A percentile compares a stretch with the other conserved stretches of the same genome.
phyloP scores from a whole-genome alignment of 768 basidiomycete genomes.

The Boletus speciosus region DNA sequence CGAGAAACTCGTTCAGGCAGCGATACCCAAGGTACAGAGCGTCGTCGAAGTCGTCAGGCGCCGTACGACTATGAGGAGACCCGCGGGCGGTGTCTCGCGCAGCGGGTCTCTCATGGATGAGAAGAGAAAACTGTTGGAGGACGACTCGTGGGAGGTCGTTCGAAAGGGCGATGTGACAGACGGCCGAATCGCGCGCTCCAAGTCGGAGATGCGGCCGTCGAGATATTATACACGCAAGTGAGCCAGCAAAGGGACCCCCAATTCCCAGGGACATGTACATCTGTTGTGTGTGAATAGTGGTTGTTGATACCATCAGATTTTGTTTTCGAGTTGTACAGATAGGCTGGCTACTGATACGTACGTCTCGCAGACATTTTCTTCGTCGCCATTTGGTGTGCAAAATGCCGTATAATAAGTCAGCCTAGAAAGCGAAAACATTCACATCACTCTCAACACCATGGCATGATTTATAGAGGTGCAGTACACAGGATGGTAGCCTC shows the following conservation, averaged over 20 bases:
- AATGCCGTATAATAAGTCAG: background rate
- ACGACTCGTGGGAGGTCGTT: constrained; percentile 17
- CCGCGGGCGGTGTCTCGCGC: constrained; percentile 8
- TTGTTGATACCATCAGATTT: background rate
- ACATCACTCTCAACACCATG: background rate
- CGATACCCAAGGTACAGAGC: constrained; percentile 40
- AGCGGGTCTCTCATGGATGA: constrained; percentile 15
- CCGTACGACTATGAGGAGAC: constrained; percentile 12
- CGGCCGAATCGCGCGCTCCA: constrained; percentile 18
- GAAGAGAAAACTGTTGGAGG: constrained; percentile 19
- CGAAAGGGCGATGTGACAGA: constrained; percentile 5
- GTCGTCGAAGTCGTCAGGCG: constrained; percentile 32
- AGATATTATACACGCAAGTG: constrained; percentile 16
- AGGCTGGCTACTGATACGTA: background rate
- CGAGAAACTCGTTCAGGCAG: constrained; percentile 32
- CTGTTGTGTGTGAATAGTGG: background rate
- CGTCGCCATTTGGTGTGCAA: background rate
- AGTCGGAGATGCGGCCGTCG: constrained; percentile 25
- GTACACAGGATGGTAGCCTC: background rate
- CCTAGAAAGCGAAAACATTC: background rate
- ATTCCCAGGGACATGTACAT: background rate
- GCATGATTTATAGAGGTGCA: background rate
- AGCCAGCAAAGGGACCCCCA: background rate
- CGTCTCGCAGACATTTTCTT: background rate
- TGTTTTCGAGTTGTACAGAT: constrained; percentile 7